Evolutionary conservation across 805 yeast species (phyloP), one percentile per base, ranked within the genome.

Genomic region (Nakazawaea peltata): DNA sequence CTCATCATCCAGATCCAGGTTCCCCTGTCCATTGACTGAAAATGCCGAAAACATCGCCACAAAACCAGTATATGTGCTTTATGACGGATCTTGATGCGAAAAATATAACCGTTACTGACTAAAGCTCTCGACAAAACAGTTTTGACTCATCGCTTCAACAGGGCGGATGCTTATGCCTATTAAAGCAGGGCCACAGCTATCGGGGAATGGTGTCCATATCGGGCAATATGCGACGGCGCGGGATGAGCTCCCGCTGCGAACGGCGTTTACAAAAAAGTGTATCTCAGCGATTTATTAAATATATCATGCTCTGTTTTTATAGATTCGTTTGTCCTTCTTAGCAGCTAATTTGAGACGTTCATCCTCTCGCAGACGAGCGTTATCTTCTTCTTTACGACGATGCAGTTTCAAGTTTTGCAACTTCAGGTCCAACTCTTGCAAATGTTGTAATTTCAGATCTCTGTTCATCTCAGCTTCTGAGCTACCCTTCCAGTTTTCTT

Each of bases 401-500:
- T 31, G 36, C 19, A 22, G 19, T 26, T 41, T 39, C 30, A 47
- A 29, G 19, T 28, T 28, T 15, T 39, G 41, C 26, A 45, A 40
- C 28, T 43, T 41, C 14, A 41, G 28, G 6, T 33, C 33, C 40
- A 36, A 30, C 3, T 21, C 25, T 6, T 30, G 31, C 13, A 36
- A 22, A 10, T 36, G 39, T 21, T 10, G 28, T 18, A 31, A 21
- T 21, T 36, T 36, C 32, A 22, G 32, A 26, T 30, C 49, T 30
- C 47, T 46, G 18, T 43, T 48, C 19, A 43, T 47, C 16, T 49
- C 54, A 23, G 37, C 44, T 26, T 43, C 50, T 2, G 50, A 36
- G 2, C 42, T 23, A 1, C 69, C 69, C 33, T 57, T 53, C 65
- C 74, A 60, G 32, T 57, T 57, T 19, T 46, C 44, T 6, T 57